Evolutionary conservation across 1,284 basidiomycete genomes (phyloP).

Genomic region (Phaffia rhodozyma): DNA sequence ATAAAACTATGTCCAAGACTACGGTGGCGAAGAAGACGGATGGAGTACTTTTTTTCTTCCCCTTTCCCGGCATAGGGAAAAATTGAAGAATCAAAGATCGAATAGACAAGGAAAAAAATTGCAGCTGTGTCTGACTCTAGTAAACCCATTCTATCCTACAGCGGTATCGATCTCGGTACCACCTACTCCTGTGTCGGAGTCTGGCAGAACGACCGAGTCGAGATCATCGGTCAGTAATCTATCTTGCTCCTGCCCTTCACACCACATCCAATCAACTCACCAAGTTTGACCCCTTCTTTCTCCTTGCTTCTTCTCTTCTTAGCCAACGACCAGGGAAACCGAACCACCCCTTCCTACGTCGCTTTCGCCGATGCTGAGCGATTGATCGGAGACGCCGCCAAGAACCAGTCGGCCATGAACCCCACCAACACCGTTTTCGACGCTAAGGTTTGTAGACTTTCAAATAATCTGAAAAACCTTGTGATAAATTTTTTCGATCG

Average conservation of each 20-base stretch:
- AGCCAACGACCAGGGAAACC: slow-evolving; percentile 69
- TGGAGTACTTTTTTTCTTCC: not conserved
- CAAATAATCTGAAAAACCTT: too few relatives aligned
- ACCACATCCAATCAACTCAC: slow-evolving; percentile 47
- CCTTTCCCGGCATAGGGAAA: too few relatives aligned
- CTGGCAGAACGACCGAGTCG: slow-evolving; percentile 97
- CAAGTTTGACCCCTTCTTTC: slow-evolving; percentile 17
- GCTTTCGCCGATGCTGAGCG: slow-evolving; percentile 96
- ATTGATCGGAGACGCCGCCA: slow-evolving; percentile 53
- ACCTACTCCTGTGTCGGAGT: slow-evolving; percentile 67
- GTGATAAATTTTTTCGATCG: not conserved
- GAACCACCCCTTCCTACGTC: slow-evolving; percentile 97
- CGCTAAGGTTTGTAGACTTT: slow-evolving; percentile 53
- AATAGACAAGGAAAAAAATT: not conserved
- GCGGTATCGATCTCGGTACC: slow-evolving; percentile 36
- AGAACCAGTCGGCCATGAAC: slow-evolving; percentile 96
- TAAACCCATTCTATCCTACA: not conserved
- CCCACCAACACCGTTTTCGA: slow-evolving; percentile 92
- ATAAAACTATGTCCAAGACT: slow-evolving; percentile 34
- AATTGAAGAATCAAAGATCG: too few relatives aligned
- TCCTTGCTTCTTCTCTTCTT: slow-evolving; percentile 6
- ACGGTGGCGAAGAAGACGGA: not conserved
- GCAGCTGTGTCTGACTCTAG: not conserved
- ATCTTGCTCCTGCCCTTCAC: not conserved
- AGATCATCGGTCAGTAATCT: slow-evolving; percentile 60